Conservation (phyloP, 2,329 filamentous ascomycete species). For the Colletotrichum destructivum region DNA sequence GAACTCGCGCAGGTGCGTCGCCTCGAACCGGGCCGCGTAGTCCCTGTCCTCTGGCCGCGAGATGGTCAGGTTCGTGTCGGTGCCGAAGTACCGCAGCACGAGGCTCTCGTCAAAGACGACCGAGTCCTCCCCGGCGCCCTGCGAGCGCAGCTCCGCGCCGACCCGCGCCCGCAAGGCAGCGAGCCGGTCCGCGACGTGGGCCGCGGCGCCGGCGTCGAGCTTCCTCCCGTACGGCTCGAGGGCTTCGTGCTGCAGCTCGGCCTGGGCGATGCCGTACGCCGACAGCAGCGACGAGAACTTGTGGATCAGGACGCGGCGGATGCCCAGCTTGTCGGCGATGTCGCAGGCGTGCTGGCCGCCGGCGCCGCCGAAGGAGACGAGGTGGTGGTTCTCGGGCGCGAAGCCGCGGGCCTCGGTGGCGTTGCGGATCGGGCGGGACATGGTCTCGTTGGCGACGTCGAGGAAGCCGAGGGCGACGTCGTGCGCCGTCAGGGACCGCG, state of each 20-base stretch:
- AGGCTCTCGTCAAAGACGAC: constrained; percentile 56
- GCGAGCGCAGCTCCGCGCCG: constrained; percentile 54
- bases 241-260: constrained; percentile 56
- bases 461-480: constrained; percentile 79
- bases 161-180: constrained; percentile 50
- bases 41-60: constrained; percentile 47
- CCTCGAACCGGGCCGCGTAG: constrained; percentile 43
- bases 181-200: constrained; percentile 45
- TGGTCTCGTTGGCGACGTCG: constrained; percentile 82
- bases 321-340: constrained; percentile 58
- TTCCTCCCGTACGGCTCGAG: constrained; percentile 51
- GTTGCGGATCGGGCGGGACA: constrained; percentile 82
- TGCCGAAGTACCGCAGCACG: constrained; percentile 54
- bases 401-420: constrained; percentile 74
- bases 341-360: constrained; percentile 73
- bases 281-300: constrained; percentile 58
- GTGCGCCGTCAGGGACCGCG: constrained; percentile 50
- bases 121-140: constrained; percentile 57
- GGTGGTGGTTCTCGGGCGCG: constrained; percentile 50
- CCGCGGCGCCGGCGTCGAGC: constrained; percentile 32
- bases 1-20: constrained; percentile 38
- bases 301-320: constrained; percentile 59
- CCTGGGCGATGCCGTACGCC: constrained; percentile 60
- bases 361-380: constrained; percentile 75
- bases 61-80: constrained; percentile 54